phyloP scores from a whole-genome alignment of 306 rosid genomes.

The Cucurbita ficifolia region DNA sequence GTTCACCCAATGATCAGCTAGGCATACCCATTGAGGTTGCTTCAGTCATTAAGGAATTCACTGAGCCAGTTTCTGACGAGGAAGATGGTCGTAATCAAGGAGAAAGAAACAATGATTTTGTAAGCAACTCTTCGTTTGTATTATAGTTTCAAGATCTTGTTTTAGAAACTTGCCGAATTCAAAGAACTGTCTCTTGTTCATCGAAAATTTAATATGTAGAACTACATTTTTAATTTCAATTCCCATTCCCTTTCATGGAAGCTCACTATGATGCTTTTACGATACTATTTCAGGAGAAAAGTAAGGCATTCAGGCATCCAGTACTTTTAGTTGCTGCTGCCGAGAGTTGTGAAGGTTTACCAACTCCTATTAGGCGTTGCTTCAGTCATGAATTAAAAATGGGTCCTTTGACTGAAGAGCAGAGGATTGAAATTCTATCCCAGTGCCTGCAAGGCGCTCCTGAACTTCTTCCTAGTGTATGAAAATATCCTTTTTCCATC shows the following conservation, averaged over 20 bases:
- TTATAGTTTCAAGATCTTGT: not conserved
- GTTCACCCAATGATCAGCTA: constrained; percentile 50
- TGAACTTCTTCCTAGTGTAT: constrained; percentile 44
- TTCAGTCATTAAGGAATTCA: constrained; percentile 62
- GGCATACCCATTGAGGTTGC: constrained; percentile 68
- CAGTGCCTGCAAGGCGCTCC: constrained; percentile 52
- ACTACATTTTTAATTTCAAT: not conserved
- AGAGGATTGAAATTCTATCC: constrained; percentile 59
- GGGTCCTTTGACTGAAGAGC: constrained; percentile 88
- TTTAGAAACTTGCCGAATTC: not conserved
- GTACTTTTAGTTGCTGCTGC: constrained; percentile 74
- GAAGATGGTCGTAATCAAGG: constrained; percentile 23
- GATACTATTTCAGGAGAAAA: constrained; percentile 31
- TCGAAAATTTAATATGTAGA: not conserved
- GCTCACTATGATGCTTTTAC: not conserved
- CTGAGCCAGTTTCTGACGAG: constrained; percentile 54
- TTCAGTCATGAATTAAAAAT: constrained; percentile 87
- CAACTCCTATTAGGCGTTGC: constrained; percentile 69
- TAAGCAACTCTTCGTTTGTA: constrained; percentile 21
- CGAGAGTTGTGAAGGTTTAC: constrained; percentile 80
- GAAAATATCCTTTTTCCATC: not conserved
- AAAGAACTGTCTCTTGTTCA: not conserved
- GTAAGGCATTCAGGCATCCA: constrained; percentile 37
- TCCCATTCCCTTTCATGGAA: not conserved
- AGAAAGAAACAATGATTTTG: constrained; percentile 37